Evolutionary conservation across 345 rosid species (phyloP).

Genomic region (Clarkia xantiana): DNA sequence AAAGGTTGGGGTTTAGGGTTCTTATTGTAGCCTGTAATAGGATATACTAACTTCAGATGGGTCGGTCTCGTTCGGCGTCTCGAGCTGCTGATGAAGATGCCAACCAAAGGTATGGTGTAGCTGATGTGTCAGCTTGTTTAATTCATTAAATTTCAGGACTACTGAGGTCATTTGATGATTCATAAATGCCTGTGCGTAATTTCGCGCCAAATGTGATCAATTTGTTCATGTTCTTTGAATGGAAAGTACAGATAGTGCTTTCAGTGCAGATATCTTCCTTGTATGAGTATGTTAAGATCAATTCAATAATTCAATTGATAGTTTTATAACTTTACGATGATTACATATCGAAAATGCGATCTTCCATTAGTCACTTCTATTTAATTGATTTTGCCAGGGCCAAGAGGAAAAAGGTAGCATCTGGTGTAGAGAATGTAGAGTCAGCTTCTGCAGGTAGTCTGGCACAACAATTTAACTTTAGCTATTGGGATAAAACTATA

Average conservation of each 20-base stretch:
- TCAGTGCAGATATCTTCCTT: too few species aligned
- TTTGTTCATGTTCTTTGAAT: too few species aligned
- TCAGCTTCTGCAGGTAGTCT: constrained; percentile 22
- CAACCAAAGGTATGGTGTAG: constrained; percentile 9
- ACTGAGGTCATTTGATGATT: too few species aligned
- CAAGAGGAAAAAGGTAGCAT: constrained; percentile 41
- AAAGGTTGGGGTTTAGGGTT: constrained; percentile 5
- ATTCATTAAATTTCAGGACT: not conserved
- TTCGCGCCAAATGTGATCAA: too few species aligned
- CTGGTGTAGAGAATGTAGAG: constrained; percentile 30
- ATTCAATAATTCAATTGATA: too few species aligned
- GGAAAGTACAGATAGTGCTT: too few species aligned
- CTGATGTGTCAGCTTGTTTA: not conserved
- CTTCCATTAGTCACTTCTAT: not conserved
- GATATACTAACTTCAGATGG: constrained; percentile 10
- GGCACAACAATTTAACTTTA: too few species aligned
- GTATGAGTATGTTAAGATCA: too few species aligned
- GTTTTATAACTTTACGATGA: too few species aligned
- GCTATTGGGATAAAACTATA: not conserved
- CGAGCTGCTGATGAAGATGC: constrained; percentile 13
- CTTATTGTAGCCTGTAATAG: not conserved
- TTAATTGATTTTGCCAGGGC: constrained; percentile 25
- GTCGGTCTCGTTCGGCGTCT: constrained; percentile 17
- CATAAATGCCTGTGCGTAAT: too few species aligned
- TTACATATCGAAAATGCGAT: not conserved